Evolutionary conservation across 192 early-diverging fungal genomes (phyloP).

Genomic region (Coemansia sp.): DNA sequence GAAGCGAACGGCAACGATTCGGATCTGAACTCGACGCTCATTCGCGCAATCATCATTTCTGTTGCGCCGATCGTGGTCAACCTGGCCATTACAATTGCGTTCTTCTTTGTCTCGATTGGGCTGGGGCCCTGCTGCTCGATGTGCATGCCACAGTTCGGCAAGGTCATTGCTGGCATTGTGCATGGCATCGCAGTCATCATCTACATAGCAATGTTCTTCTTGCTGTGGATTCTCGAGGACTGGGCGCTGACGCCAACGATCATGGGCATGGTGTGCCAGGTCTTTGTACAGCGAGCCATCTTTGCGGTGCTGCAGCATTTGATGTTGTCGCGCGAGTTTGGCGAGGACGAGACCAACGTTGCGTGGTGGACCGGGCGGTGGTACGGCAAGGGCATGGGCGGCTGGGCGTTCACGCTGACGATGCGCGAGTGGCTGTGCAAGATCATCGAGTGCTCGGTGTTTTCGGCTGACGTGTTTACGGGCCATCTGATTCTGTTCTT

Average conservation of each 20-base stretch:
- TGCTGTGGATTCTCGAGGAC: constrained; percentile 67
- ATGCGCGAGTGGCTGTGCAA: constrained; percentile 82
- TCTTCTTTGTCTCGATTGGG: constrained; percentile 66
- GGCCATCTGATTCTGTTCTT: constrained; percentile 78
- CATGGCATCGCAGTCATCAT: constrained; percentile 65
- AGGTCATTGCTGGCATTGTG: constrained; percentile 65
- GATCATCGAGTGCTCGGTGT: constrained; percentile 80
- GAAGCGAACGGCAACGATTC: constrained; percentile 33
- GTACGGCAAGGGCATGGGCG: constrained; percentile 72
- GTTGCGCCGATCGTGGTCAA: constrained; percentile 72
- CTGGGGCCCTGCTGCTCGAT: constrained; percentile 62
- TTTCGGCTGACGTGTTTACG: constrained; percentile 75
- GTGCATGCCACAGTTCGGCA: constrained; percentile 72
- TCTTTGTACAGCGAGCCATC: constrained; percentile 67
- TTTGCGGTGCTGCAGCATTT: constrained; percentile 69
- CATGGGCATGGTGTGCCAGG: constrained; percentile 65
- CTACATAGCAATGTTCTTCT: constrained; percentile 62
- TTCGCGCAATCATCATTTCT: constrained; percentile 65
- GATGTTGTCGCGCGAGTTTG: constrained; percentile 79
- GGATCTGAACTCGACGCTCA: constrained; percentile 52
- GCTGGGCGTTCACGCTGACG: constrained; percentile 67
- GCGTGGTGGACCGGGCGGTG: constrained; percentile 89
- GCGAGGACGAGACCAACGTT: constrained; percentile 77
- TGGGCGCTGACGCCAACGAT: constrained; percentile 65
- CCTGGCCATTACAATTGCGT: constrained; percentile 59